Base-by-base conservation (phyloP, 2,329 filamentous ascomycete genomes). In the Colletotrichum sp. region DNA sequence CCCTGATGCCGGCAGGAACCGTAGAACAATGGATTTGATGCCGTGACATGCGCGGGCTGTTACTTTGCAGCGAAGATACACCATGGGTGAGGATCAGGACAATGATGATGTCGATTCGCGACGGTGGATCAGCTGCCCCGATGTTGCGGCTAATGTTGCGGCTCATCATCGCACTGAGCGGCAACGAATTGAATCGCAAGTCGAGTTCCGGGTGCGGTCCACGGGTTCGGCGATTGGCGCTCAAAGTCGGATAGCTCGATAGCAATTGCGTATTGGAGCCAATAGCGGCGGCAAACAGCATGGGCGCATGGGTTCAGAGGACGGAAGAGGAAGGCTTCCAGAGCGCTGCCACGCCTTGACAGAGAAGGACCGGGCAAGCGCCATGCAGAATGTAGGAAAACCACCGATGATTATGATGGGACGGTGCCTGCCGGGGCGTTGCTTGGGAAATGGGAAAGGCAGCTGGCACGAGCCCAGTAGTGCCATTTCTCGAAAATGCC, bases 281-380 rank as follows among this genome's bases (percentile, higher is more conserved):
- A 72, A 55, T 36, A 57, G 70, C 36, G 64, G 64, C 55, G 55
- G 28, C 39, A 68, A 71, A 21, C 28, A n/a, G 63, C 62, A 72
- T 28, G 30, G 5, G 13, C 28, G 49, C 52, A 44, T 34, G 49
- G 34, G 34, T 18, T 49, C 44, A 18, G 55, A 62, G 24, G 49
- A 71, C 71, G 18, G 65, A 69, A 69, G 57, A 64, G 67, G 72
- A 74, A 74, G 32, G 66, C 67, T 74, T 74, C 72, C 59, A 66
- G 72, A 75, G 59, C 32, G 67, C 67, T 70, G 39, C 44, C 59
- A 57, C 16, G 44, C 36, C 30, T 34, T 16, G 15, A 18, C 52
- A 70, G 24, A 64, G 39, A 18, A 63, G n/a, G 13, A n/a, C n/a
- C 16, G n/a, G 21, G 66, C 63, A 69, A 36, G 52, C 49, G 49